phyloP scores from a whole-genome alignment of 2,329 filamentous ascomycete genomes.

The Laburnicola sp. region DNA sequence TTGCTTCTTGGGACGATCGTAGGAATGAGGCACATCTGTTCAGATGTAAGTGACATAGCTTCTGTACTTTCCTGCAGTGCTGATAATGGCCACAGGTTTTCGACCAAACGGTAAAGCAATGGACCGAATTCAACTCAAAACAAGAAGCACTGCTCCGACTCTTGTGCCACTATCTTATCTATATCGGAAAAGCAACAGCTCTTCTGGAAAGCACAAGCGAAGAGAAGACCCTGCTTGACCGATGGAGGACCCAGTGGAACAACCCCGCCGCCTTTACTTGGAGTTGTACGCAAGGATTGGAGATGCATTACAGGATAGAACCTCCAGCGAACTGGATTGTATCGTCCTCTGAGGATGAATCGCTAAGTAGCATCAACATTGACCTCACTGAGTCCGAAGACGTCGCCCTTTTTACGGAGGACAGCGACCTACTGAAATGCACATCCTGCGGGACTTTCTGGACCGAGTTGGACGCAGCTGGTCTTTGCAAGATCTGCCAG shows the following conservation, averaged over 20 bases:
- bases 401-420: constrained; percentile 12
- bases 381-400: constrained; percentile 19
- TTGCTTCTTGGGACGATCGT: constrained; percentile 20
- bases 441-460: constrained; percentile 17
- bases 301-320: constrained; percentile 24
- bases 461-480: constrained; percentile 6
- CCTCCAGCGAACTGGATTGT: constrained; percentile 20
- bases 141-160: constrained; percentile 19
- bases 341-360: constrained; percentile 19
- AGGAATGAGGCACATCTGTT: constrained; percentile 20
- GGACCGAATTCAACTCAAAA: constrained; percentile 11
- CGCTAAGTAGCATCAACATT: constrained; percentile 20
- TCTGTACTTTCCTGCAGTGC: background rate
- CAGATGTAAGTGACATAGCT: constrained; percentile 12
- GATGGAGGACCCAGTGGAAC: constrained; percentile 21
- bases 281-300: constrained; percentile 15
- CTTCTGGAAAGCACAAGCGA: constrained; percentile 14
- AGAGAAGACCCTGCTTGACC: constrained; percentile 15
- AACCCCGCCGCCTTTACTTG: constrained; percentile 25
- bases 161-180: constrained; percentile 24
- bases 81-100: constrained; percentile 6
- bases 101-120: constrained; percentile 1
- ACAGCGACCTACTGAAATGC: constrained; percentile 19
- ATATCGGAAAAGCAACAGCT: constrained; percentile 23
- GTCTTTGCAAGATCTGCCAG: constrained; percentile 8